Base-by-base conservation (phyloP, 2,329 filamentous ascomycete species). In the Hymenoscyphus occultus region DNA sequence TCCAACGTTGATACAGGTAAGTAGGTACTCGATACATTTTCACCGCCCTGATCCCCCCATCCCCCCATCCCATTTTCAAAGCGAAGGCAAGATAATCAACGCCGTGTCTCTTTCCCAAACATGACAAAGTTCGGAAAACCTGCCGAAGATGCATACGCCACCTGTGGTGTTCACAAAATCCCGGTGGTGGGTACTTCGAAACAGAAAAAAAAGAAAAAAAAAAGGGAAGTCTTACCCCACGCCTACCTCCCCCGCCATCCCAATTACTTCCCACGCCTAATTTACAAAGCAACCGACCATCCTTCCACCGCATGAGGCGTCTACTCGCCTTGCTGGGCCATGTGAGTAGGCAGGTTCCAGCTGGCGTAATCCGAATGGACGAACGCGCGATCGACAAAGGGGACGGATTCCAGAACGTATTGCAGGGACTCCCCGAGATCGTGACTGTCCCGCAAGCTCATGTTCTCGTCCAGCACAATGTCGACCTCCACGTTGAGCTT, bases 401-500 rank as follows among this genome's bases (percentile, higher is more conserved):
- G 74, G 3, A 80, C 74, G 1, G 82, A 83, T 69, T 87, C 85
- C 31, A 80, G 74, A 68, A 86, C 87, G 73, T 88, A 88, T 75
- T 88, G 86, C 69, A 89, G 71, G 2, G 84, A 87, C 77, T 89
- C 86, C 0, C 84, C 83, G 51, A 88, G 77, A 73, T 89, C 86
- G 68, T 89, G 86, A 14, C 80, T 81, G 61, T 77, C 78, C 56
- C 80, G 79, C 61, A 88, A 70, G 60, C 78, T 81, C 48, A 81
- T 82, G 58, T 82, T 78, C 69, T 83, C 81, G 56, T 83, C 81
- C 69, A 88, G 76, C 42, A 89, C 75, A 22, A 88, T 79, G 68
- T 88, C 86, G 28, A 86, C 82, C 72, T 89, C 86, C 0, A 85
- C 85, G 79, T 86, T 88, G 1, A 88, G 78, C 6, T 85, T 85